Conservation (phyloP, 2,329 filamentous ascomycete genomes). For the Colletotrichum somersetense region DNA sequence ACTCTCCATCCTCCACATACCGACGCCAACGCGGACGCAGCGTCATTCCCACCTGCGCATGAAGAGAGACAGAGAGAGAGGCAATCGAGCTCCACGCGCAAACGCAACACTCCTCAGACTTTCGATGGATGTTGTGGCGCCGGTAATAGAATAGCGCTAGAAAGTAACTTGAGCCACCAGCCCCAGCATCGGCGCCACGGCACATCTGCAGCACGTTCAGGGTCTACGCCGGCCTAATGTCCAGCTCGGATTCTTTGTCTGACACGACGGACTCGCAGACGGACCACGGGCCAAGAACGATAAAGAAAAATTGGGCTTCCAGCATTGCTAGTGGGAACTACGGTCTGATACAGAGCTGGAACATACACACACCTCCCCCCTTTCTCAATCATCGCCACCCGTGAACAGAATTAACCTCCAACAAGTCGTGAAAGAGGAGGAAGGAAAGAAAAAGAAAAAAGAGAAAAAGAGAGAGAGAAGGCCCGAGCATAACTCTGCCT, state of each 20-base stretch:
- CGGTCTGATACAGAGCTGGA: conserved; percentile 19
- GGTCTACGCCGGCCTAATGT: not conserved
- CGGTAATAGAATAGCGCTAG: conserved; percentile 26
- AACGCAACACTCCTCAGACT: not conserved
- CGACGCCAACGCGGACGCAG: not conserved
- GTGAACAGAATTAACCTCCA: conserved; percentile 16
- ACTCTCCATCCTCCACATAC: not conserved
- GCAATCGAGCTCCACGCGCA: not conserved
- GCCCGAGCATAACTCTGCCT: not conserved
- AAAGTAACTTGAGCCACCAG: conserved; percentile 27
- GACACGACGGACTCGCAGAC: conserved; percentile 33
- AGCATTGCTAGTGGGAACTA: conserved; percentile 29
- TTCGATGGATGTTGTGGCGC: not conserved
- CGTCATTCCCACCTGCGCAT: not conserved
- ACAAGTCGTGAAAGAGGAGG: not conserved
- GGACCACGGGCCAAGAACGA: conserved; percentile 21
- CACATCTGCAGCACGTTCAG: not conserved
- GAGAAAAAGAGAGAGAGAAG: not conserved
- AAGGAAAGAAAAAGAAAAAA: not conserved
- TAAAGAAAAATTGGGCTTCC: conserved; percentile 16
- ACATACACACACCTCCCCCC: conserved; percentile 4
- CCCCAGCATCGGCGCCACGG: not conserved
- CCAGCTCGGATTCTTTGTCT: conserved; percentile 31
- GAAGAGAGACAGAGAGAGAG: too few relatives aligned
- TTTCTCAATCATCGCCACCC: conserved; percentile 14